Base-by-base conservation (phyloP, 495 filamentous ascomycete genomes). In the Jackrogersella multiformis region DNA sequence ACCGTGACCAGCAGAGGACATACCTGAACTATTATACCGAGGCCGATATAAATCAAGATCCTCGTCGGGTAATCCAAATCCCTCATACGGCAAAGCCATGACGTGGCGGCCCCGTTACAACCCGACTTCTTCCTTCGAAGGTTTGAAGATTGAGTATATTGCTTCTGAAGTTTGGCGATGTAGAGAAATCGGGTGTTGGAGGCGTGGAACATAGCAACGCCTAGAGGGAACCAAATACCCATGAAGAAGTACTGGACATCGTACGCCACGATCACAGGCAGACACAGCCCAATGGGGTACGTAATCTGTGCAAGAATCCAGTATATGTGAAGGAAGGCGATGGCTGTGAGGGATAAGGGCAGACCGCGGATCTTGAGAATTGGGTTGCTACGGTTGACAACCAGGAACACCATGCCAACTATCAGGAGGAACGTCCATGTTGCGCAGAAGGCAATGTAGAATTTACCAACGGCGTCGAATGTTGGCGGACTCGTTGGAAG, bases 141-240 rank as follows among this genome's bases (percentile, higher is more conserved):
- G 7, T 35, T 68, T 8, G 64, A 36, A 18, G 66, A 64, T 26
- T 73, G 66, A 15, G 77, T 61, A 60, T 82, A 81, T 42, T 77
- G 73, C 68, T 77, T 78, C 70, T 87, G 85, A 26, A 79, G 72
- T 64, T 79, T 83, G 57, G 87, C 87, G 56, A 90, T 78, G 56
- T 87, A 78, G n/a, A 90, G 79, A 69, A 91, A 87, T 58, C 87
- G 87, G 64, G 78, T 82, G 73, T 90, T 90, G 38, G 84, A 83
- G 38, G 85, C 90, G 68, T 92, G 89, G 76, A 92, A 92, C 2
- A 91, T 75, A 15, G 86, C 89, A 64, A 92, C 84, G 24, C 90
- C 90, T 23, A 87, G 82, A 2, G 90, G 90, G 28, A 92, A 79
- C 73, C 85, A 89, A 39, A 87, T 82, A 51, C 87, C 84, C 90